Conservation (phyloP, 2,329 filamentous ascomycete species). For the Alternaria gansuensis region DNA sequence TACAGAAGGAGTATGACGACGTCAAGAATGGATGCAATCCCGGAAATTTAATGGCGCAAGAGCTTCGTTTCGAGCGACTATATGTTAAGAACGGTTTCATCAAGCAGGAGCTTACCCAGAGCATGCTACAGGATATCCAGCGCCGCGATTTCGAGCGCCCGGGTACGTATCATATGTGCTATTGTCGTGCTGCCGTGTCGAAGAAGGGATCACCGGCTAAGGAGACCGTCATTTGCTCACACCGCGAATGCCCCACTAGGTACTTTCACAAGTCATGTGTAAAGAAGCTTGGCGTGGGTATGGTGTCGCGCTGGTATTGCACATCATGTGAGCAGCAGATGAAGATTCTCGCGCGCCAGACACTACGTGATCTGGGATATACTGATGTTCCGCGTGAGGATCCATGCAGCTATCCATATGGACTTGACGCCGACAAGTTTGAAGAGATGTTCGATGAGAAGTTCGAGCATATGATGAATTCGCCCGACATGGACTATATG, state of each 20-base stretch:
- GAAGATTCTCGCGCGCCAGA: conserved; percentile 18
- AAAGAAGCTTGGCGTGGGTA: conserved; percentile 28
- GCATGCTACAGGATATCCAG: conserved; percentile 21
- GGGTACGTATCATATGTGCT: conserved; percentile 27
- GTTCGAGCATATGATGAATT: neutral
- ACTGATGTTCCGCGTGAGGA: conserved; percentile 11
- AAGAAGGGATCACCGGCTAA: neutral
- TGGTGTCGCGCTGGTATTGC: conserved; percentile 40
- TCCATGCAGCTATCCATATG: neutral
- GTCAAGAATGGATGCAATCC: conserved; percentile 15
- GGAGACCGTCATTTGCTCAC: conserved; percentile 28
- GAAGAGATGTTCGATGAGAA: neutral
- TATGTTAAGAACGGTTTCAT: conserved; percentile 23
- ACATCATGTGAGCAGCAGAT: conserved; percentile 33
- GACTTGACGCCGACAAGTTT: neutral
- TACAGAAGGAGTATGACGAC: conserved; percentile 26
- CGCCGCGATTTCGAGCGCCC: neutral
- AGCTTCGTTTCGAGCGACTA: conserved; percentile 25
- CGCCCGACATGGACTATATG: neutral
- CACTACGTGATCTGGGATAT: conserved; percentile 15
- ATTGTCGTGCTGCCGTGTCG: conserved; percentile 25
- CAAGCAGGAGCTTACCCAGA: conserved; percentile 15
- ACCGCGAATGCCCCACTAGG: conserved; percentile 25
- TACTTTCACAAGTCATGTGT: conserved; percentile 40
- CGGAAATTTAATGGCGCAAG: conserved; percentile 32